These are phyloP conservation scores for Hyphopichia burtonii DNA, from an alignment of 1,139 yeast species.

Conservation along the genomic window DNA sequence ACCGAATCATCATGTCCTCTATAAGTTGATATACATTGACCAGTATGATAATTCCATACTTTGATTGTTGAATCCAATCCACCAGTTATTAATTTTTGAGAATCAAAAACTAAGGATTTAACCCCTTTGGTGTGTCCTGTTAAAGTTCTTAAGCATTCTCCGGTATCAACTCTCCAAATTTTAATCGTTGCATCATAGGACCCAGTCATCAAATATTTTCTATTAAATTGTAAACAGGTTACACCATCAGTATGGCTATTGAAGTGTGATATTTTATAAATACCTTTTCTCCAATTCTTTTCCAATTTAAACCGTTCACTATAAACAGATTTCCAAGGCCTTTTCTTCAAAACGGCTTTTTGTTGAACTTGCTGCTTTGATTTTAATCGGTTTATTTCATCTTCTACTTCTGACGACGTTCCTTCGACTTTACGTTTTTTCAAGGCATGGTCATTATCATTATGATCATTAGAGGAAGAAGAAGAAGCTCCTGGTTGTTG, in stretches of 20 bases:
- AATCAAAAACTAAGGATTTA: conserved; percentile 79
- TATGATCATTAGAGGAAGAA: background rate
- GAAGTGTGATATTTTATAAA: conserved; percentile 62
- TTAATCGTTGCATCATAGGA: conserved; percentile 87
- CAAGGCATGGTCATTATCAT: conserved; percentile 1
- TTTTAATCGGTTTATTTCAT: conserved; percentile 11
- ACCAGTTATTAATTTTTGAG: conserved; percentile 85
- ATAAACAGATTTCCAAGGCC: conserved; percentile 97
- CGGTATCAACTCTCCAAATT: conserved; percentile 84
- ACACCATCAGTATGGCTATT: conserved; percentile 88
- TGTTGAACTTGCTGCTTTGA: conserved; percentile 7
- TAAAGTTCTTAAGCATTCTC: conserved; percentile 72
- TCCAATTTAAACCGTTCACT: conserved; percentile 88
- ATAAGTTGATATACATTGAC: conserved; percentile 90
- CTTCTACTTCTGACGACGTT: conserved; percentile 11
- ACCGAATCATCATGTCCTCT: conserved; percentile 91
- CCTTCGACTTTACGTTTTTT: conserved; percentile 3
- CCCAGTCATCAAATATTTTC: conserved; percentile 81
- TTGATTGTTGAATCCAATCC: conserved; percentile 88
- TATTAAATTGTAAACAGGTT: conserved; percentile 76
- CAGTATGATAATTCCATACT: conserved; percentile 95
- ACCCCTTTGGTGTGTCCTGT: conserved; percentile 87
- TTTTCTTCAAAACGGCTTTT: conserved; percentile 19
- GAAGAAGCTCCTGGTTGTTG: background rate
- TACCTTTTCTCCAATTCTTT: conserved; percentile 90